Evolutionary conservation across 306 rosid genomes (phyloP), one percentile per base, ranked within the genome.

Genomic region (Aeschynomene evenia): DNA sequence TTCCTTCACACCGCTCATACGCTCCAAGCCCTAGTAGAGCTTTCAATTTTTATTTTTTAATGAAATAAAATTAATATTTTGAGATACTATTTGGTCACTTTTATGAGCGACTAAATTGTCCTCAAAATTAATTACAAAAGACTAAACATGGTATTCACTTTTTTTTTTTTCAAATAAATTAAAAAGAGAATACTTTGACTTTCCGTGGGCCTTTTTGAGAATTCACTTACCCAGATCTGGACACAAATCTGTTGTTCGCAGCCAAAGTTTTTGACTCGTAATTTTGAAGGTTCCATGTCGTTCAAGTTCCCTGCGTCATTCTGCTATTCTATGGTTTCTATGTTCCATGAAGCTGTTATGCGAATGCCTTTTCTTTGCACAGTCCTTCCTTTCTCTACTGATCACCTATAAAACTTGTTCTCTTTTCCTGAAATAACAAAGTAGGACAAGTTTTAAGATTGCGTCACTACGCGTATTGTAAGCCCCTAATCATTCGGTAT

Each of bases 201-300:
- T 33, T 12, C 10, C 5, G 20, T 11, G 29, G 58, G 31, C 13
- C 19, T 48, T 66, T 29, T 11, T 2, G 59, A 29, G 58, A 48
- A 29, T 18, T 18, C 34, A 11, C 15, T 3, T 5, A 9, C 26
- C 33, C 29, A 7, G 33, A 1, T 68, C 52, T 0, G 12, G 52
- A 52, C 63, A 22, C 16, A 67, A 21, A 52, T 20, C 2, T 22
- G 19, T 20, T 21, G n/a, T 22, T 22, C 18, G 21, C 8, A 2
- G 42, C 9, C 40, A 8, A 42, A 66, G 43, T 43, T 3, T 71
- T 71, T 59, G 76, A 71, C 76, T 14, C 15, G 46, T 24, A 12
- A 56, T 18, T 54, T 12, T 18, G 6, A 7, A 19, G 22, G 19
- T 56, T 45, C 51, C 52, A 34, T 2, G 18, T 70, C 55, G 7